phyloP scores from a whole-genome alignment of 257 asterid genomes.

The Lycium ferocissimum region DNA sequence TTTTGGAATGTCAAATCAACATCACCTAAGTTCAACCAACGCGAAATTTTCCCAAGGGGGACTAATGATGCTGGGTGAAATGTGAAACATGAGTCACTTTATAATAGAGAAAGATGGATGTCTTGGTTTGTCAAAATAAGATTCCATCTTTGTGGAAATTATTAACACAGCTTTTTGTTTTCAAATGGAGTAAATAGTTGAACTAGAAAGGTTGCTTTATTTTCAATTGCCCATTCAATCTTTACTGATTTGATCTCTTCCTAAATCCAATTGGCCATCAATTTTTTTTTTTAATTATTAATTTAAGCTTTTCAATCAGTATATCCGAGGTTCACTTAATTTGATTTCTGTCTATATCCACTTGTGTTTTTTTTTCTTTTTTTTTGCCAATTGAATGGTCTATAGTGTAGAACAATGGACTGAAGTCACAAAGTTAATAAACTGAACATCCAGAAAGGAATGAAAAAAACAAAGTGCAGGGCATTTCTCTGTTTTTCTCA shows the following conservation, averaged over 20 bases:
- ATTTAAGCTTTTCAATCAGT: background rate
- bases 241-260: background rate
- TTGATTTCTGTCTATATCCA: background rate
- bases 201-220: background rate
- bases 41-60: background rate
- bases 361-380: background rate
- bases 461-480: background rate
- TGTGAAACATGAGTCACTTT: background rate
- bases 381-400: background rate
- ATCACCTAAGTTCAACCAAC: background rate
- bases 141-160: slow-evolving; percentile 8
- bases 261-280: background rate
- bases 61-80: background rate
- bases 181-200: background rate
- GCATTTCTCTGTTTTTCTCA: background rate
- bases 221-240: background rate
- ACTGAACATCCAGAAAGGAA: background rate
- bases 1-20: background rate
- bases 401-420: background rate
- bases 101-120: background rate
- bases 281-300: background rate
- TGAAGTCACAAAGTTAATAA: background rate
- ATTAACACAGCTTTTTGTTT: background rate
- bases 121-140: background rate
- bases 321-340: background rate